Percentiles rank a stretch among this genome's conserved stretches.
Evolutionary conservation across 108 stramenopile genomes (phyloP).

Genomic region (Conticribra weissflogii): DNA sequence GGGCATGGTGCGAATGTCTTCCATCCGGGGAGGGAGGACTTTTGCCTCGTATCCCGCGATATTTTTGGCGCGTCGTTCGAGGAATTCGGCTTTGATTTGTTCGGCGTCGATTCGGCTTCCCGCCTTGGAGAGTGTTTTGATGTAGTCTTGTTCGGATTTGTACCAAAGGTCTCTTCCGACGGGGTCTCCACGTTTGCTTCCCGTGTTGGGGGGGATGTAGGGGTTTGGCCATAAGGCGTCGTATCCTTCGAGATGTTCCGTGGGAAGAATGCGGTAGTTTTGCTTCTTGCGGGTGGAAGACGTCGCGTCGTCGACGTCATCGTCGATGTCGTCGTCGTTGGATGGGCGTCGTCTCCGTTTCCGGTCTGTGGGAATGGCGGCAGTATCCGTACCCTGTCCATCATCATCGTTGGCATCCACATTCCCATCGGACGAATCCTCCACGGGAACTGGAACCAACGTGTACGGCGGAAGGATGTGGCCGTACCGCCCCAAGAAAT

Average conservation of each 20-base stretch:
- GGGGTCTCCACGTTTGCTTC: constrained; percentile 67
- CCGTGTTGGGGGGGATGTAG: constrained; percentile 60
- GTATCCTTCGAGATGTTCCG: constrained; percentile 64
- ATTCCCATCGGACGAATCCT: constrained; percentile 26
- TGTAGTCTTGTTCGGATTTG: constrained; percentile 76
- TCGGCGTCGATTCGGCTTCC: constrained; percentile 59
- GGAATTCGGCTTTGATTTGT: constrained; percentile 66
- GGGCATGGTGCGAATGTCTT: constrained; percentile 67
- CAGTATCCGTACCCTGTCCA: constrained; percentile 23
- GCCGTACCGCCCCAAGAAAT: constrained; percentile 87
- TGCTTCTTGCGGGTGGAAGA: constrained; percentile 68
- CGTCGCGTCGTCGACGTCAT: constrained; percentile 18
- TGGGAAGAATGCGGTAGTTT: constrained; percentile 68
- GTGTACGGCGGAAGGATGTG: constrained; percentile 86
- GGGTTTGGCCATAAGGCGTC: constrained; percentile 68
- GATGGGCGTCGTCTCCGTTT: constrained; percentile 38
- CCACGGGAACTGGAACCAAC: constrained; percentile 46
- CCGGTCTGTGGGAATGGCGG: constrained; percentile 8
- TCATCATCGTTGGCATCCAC: constrained; percentile 21
- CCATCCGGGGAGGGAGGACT: constrained; percentile 77
- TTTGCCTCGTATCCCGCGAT: constrained; percentile 67
- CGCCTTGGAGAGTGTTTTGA: constrained; percentile 54
- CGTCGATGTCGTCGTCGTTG: no score
- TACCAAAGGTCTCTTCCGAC: constrained; percentile 78
- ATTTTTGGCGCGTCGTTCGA: constrained; percentile 58